Base-by-base conservation (phyloP, 306 rosid genomes). In the Morella rubra region DNA sequence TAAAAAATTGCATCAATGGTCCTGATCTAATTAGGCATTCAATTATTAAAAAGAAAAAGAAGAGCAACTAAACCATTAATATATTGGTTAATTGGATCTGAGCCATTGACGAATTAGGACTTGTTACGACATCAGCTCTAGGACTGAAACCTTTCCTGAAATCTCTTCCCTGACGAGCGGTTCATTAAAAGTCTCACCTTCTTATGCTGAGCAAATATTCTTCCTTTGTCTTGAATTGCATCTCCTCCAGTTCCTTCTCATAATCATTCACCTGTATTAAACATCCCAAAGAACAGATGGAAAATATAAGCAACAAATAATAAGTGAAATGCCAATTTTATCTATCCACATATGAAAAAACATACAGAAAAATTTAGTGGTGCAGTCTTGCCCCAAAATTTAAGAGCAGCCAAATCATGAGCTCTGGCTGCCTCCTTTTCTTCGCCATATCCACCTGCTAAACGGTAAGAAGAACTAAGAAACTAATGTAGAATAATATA, bases 351-450 rank as follows among this genome's bases (percentile, higher is more conserved):
- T 9, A 4, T n/a, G 44, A 4, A 42, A 7, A 73, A 49, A 22
- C 84, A 71, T 84, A 87, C 90, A 2, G 83, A 77, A 50, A 87
- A 87, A 72, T 87, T 84, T 49, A 80, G 56, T 5, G 8, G 47
- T 37, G 81, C 66, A 74, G 55, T 71, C 7, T 8, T 5, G 32
- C 86, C 88, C 88, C 86, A 87, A 19, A 73, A 71, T 73, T 84
- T 82, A n/a, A 82, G 76, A 60, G 90, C 81, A 40, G 86, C 68
- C 46, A 87, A 52, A 76, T 87, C 88, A 20, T 77, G 72, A 66
- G 86, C 90, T 59, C 47, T 84, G 4, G 85, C 90, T 4, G 86
- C 90, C 1, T 87, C 77, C 18, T 56, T 59, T 72, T 81, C 86
- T 40, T 7, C 19, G 2, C 70, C 37, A 62, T 55, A 87, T 41